A percentile compares a stretch with the other conserved stretches of the same genome.
These are phyloP conservation scores for Fragaria iinumae DNA, from an alignment of 306 rosid genomes.

Conservation along the genomic window DNA sequence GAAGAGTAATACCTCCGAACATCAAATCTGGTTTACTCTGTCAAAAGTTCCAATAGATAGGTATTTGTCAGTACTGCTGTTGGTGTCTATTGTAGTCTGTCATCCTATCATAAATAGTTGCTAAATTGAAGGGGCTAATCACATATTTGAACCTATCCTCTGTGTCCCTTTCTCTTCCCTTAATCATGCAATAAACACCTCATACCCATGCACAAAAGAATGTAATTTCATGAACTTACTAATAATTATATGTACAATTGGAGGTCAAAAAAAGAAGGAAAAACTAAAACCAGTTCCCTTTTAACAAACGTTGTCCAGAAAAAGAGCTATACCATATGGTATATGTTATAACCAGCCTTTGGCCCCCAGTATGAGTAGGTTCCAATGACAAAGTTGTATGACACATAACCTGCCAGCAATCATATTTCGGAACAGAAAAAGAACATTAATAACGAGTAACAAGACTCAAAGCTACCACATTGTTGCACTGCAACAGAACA, in stretches of 20 bases:
- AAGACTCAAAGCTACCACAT: background rate
- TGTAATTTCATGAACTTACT: slow-evolving; percentile 17
- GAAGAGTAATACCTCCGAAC: slow-evolving; percentile 80
- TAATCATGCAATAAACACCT: background rate
- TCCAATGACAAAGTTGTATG: slow-evolving; percentile 87
- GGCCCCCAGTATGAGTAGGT: slow-evolving; percentile 99
- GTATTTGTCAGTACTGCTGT: slow-evolving; percentile 1
- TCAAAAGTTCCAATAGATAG: slow-evolving; percentile 22
- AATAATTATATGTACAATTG: background rate
- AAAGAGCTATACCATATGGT: slow-evolving; percentile 65
- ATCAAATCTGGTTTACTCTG: slow-evolving; percentile 81
- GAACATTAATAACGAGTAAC: background rate
- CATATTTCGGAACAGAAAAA: background rate
- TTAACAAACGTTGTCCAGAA: background rate
- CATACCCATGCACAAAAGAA: slow-evolving; percentile 9
- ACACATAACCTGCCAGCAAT: slow-evolving; percentile 69
- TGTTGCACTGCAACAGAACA: background rate
- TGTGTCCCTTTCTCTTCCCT: slow-evolving; percentile 1
- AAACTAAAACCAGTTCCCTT: background rate
- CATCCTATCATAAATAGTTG: background rate
- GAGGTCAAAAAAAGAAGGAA: background rate
- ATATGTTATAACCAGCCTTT: slow-evolving; percentile 88
- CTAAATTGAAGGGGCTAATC: background rate
- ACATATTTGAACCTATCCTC: background rate
- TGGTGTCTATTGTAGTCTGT: background rate